Conservation (phyloP, 306 rosid species). For the Quercus mongolica region DNA sequence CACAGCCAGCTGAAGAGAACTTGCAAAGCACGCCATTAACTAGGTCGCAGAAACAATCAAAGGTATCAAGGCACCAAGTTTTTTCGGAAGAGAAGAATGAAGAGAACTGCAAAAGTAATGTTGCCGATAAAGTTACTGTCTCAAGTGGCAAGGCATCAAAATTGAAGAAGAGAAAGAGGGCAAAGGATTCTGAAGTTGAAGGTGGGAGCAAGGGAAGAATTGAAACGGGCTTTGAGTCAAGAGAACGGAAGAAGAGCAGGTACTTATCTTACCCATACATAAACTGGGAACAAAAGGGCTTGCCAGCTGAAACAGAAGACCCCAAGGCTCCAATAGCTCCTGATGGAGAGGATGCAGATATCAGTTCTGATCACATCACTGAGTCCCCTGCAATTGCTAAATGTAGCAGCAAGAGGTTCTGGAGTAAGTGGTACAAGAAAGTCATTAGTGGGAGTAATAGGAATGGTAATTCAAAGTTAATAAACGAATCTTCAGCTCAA, state of each 20-base stretch:
- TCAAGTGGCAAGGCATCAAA: not conserved
- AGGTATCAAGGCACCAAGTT: not conserved
- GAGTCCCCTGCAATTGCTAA: conserved; percentile 33
- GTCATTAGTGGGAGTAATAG: conserved; percentile 28
- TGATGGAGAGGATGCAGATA: conserved; percentile 23
- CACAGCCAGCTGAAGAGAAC: not conserved
- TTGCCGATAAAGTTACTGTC: not conserved
- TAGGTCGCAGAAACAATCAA: not conserved
- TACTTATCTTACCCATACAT: conserved; percentile 77
- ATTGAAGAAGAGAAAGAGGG: conserved; percentile 29
- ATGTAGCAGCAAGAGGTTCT: conserved; percentile 52
- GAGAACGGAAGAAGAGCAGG: conserved; percentile 78
- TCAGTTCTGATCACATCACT: not conserved
- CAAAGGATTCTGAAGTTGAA: conserved; percentile 12
- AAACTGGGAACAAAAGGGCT: conserved; percentile 39
- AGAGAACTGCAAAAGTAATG: conserved; percentile 1
- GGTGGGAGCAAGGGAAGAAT: conserved; percentile 11
- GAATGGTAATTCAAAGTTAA: conserved; percentile 36
- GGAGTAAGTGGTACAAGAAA: conserved; percentile 60
- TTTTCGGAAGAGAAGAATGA: conserved; percentile 4
- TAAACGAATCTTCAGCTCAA: conserved; percentile 36
- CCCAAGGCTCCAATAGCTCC: conserved; percentile 18
- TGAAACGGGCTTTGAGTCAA: conserved; percentile 42
- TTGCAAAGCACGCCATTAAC: conserved; percentile 6
- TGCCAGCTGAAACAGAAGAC: conserved; percentile 33